Evolutionary conservation across 345 rosid species (phyloP).

Genomic region (Populus nigra): DNA sequence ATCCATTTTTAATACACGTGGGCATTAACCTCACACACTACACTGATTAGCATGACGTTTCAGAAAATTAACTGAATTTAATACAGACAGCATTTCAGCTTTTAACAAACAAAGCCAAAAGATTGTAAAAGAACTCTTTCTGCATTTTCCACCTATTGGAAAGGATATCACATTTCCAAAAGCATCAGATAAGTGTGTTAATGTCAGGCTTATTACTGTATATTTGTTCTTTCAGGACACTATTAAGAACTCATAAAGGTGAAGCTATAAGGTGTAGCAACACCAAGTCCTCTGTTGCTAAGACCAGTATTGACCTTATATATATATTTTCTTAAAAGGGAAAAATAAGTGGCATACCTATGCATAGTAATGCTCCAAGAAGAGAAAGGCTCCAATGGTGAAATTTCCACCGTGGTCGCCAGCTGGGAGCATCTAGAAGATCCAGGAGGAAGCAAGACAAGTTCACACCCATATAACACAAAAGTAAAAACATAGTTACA

Average conservation of each 20-base stretch:
- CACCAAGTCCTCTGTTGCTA: background rate
- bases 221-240: background rate
- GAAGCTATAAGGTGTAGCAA: background rate
- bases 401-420: constrained; percentile 99
- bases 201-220: background rate
- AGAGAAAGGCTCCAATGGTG: constrained; percentile 99
- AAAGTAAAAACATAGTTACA: constrained; percentile 93
- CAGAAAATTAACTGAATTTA: background rate
- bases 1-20: background rate
- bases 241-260: background rate
- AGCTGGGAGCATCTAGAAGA: constrained; percentile 99
- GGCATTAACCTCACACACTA: background rate
- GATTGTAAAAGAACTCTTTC: background rate
- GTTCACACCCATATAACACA: constrained; percentile 96
- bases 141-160: background rate
- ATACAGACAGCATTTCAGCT: background rate
- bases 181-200: background rate
- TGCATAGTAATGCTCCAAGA: constrained; percentile 84
- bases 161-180: constrained; percentile 1
- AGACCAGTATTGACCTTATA: background rate
- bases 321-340: background rate
- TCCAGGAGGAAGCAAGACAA: constrained; percentile 98
- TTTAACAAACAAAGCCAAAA: background rate
- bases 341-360: constrained; percentile 50
- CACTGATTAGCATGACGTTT: background rate